Percentiles rank a stretch among this genome's conserved stretches.
Evolutionary conservation across 2,329 filamentous ascomycete genomes (phyloP).

Genomic region (Chaetomiaceae sp.): DNA sequence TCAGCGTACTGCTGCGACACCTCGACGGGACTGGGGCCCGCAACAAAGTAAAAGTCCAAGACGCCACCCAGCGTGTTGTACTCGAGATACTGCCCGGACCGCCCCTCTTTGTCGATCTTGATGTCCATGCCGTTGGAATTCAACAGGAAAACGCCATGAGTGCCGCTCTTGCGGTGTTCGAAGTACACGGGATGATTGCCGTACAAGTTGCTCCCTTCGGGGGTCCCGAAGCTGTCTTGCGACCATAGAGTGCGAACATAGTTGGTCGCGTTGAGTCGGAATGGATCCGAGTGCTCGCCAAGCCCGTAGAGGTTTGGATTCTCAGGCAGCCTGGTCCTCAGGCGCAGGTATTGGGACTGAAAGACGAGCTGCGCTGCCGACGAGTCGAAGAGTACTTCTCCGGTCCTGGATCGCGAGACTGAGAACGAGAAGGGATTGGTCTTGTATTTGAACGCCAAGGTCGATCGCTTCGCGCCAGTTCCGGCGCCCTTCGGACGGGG

Average conservation of each 20-base stretch:
- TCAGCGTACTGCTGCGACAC: constrained; percentile 57
- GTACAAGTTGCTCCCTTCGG: constrained; percentile 63
- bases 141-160: constrained; percentile 64
- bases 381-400: constrained; percentile 64
- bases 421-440: constrained; percentile 40
- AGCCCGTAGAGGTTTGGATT: constrained; percentile 72
- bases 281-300: constrained; percentile 70
- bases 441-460: constrained; percentile 44
- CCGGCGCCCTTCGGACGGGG: constrained; percentile 48
- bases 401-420: constrained; percentile 35
- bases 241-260: constrained; percentile 69
- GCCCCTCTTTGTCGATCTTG: constrained; percentile 60
- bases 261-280: constrained; percentile 63
- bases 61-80: constrained; percentile 77
- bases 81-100: constrained; percentile 64
- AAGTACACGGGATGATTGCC: constrained; percentile 72
- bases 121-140: constrained; percentile 77
- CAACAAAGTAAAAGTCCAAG: constrained; percentile 66
- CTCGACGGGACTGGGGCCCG: constrained; percentile 54
- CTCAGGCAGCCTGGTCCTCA: constrained; percentile 65
- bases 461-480: constrained; percentile 32
- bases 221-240: constrained; percentile 60
- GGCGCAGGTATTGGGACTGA: constrained; percentile 70
- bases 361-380: constrained; percentile 64
- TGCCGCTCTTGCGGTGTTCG: constrained; percentile 58